Base-by-base conservation (phyloP, 2,329 filamentous ascomycete species). In the Hypoxylon sp. region DNA sequence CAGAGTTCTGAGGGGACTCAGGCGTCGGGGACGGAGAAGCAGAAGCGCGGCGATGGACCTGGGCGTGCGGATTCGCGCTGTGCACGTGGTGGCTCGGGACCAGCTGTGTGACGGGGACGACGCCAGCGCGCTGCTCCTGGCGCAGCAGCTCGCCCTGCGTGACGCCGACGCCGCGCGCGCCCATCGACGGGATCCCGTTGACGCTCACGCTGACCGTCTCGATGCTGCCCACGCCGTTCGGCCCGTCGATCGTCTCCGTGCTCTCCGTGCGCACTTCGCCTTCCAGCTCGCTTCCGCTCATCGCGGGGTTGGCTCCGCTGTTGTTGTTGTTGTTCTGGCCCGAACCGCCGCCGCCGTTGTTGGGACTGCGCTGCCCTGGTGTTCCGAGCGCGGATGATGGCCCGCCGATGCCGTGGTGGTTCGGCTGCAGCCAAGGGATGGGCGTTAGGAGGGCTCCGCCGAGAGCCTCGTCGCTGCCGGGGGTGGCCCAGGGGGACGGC, bases 391-490 rank as follows among this genome's bases (percentile, higher is more conserved):
- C 17, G 3, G 74, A 61, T 54, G 72, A 68, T 71, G 73, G 68
- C 54, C 62, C 58, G 15, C 71, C 57, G 48, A 73, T 67, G 2
- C 72, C 69, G 19, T 74, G 72, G 31, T 76, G 76, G 57, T 75
- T 75, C 44, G 71, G 71, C 19, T 78, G 72, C 55, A 98, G 83
- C 96, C 96, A 99, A 0, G 94, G 93, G 63, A 99, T 98, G 0
- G 95, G 96, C 0, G 95, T 98, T 54, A 99, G 84, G 17, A 98
- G 84, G 0, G 96, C 96, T 6, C 96, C 96, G 21, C 95, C 95
- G 1, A 98, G 83, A 11, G 91, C 92, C 78, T 98, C 95, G 74
- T 98, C 95, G 53, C 92, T 93, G 1, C 93, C 94, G 6, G 95
- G 82, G 0, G 81, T 78, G 11, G 82, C 79, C 60, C 71, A 77